Evolutionary conservation across 768 basidiomycete genomes (phyloP), one percentile per base, ranked within the genome.

Genomic region (Calocera viscosa): DNA sequence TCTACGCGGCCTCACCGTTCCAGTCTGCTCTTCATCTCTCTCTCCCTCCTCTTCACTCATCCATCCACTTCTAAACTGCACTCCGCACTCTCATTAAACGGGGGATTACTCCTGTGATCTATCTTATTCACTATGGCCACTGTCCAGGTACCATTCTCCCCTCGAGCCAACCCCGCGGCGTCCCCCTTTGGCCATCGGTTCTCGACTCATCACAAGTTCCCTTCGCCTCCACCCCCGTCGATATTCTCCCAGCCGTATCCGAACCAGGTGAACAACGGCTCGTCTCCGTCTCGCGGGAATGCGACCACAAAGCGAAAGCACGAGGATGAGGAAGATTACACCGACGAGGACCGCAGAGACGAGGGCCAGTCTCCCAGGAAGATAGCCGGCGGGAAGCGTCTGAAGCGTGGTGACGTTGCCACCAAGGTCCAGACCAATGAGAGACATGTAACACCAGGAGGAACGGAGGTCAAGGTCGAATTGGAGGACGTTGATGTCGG

Each of bases 401-500:
- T 47, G 19, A 47, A 47, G 43, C 43, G 43, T 19, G 43, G 19
- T 17, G 19, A 47, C 24, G 43, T 8, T 47, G 19, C 43, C 8
- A 47, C 19, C 8, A 47, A 47, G 43, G 19, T 24, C 43, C 16
- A 47, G 5, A 19, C 7, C 8, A 19, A 17, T 19, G 43, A 47
- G 16, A 5, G 43, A 17, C 43, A 47, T 3, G 43, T 24, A 17
- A 47, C 24, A 7, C 43, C 43, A 19, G 43, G 43, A 8, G 16
- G 19, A 5, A 47, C 24, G 43, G 43, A 47, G 19, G 43, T 47
- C 19, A 47, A 47, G 43, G 5, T 7, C 5, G 43, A 47, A 19
- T 8, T 47, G 43, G 83, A 83, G 70, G 87, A 88, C 72, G 83
- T 91, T 10, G 88, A 90, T 73, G 83, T 89, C 49, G 91, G 91